Evolutionary conservation across 192 early-diverging fungal species (phyloP).

Genomic region (Backusella tarrabulga): DNA sequence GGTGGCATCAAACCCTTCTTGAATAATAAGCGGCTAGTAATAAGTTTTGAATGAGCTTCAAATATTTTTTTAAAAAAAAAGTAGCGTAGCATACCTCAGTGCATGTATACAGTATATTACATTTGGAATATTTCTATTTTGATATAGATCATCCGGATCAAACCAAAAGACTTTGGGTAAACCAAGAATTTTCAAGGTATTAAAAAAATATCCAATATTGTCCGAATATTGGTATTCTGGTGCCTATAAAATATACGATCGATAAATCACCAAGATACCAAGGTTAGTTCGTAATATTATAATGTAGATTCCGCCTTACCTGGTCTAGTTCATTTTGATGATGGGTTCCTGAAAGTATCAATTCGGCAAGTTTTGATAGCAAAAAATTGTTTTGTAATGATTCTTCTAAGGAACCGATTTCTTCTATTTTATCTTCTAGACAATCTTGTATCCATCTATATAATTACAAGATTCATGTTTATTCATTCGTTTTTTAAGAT

Average conservation of each 20-base stretch:
- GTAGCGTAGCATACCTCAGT: slow-evolving; percentile 56
- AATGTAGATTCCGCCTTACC: no score
- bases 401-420: slow-evolving; percentile 82
- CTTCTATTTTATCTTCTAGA: slow-evolving; percentile 77
- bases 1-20: slow-evolving; percentile 82
- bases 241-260: slow-evolving; percentile 30
- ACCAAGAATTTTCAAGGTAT: slow-evolving; percentile 72
- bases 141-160: slow-evolving; percentile 96
- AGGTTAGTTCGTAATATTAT: no score
- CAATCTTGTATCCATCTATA: slow-evolving; percentile 95
- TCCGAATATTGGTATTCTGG: slow-evolving; percentile 95
- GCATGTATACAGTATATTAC: slow-evolving; percentile 99
- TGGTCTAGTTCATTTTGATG: background rate
- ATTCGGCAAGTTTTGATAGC: slow-evolving; percentile 85
- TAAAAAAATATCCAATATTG: slow-evolving; percentile 95
- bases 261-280: no score
- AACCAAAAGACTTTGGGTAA: slow-evolving; percentile 96
- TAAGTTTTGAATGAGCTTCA: background rate
- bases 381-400: slow-evolving; percentile 89
- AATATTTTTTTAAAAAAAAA: background rate
- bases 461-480: background rate
- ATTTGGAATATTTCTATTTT: slow-evolving; percentile 98
- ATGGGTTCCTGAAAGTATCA: slow-evolving; percentile 75
- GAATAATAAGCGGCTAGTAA: slow-evolving; percentile 80
- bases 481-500: background rate